Percentiles rank a stretch among this genome's conserved stretches.
phyloP scores from a whole-genome alignment of 257 asterid genomes.

The Nicotiana sylvestris region DNA sequence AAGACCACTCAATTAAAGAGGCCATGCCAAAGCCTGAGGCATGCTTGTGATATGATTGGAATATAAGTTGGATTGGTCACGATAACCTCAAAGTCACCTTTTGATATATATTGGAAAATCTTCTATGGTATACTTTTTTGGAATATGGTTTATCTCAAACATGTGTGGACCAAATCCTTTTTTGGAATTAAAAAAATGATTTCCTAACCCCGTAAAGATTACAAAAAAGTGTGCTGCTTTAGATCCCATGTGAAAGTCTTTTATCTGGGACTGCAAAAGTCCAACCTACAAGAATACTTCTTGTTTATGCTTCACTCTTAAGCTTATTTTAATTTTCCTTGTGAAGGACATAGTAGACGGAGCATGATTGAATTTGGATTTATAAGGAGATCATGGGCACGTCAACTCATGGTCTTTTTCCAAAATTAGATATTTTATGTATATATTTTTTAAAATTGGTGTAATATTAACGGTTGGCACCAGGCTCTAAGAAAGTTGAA shows the following conservation, averaged over 20 bases:
- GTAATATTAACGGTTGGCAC: no score
- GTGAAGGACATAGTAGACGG: no score
- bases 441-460: no score
- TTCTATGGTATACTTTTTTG: background rate
- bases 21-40: background rate
- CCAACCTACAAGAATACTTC: background rate
- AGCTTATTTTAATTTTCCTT: no score
- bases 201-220: background rate
- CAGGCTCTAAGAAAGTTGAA: no score
- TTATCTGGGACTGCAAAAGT: background rate
- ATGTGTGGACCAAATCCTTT: constrained; percentile 7
- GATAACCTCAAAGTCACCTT: background rate
- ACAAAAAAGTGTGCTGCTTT: background rate
- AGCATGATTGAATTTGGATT: no score
- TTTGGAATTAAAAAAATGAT: background rate
- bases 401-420: no score
- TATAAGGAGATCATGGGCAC: no score
- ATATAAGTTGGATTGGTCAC: constrained; percentile 2
- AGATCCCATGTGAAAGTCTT: background rate
- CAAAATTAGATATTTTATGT: no score
- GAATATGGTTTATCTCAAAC: background rate
- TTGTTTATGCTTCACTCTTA: background rate
- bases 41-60: constrained; percentile 10
- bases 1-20: background rate
- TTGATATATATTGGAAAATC: constrained; percentile 5